Evolutionary conservation across 31 red algal genomes (phyloP), one percentile per base, ranked within the genome.

Genomic region (Porphyra umbilicalis): DNA sequence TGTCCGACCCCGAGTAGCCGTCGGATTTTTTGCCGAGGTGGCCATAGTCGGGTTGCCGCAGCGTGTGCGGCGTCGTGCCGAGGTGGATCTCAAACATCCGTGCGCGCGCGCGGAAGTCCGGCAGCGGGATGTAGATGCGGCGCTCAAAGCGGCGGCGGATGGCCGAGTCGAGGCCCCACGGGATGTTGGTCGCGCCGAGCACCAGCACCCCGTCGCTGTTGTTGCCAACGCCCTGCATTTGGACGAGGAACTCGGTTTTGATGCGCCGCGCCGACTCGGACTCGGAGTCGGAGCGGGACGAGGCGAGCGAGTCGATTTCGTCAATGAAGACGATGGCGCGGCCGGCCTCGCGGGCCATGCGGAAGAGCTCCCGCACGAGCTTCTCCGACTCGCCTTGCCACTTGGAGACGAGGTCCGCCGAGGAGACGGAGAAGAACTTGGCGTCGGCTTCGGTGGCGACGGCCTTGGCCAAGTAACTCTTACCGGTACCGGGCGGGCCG

Each of bases 381-480:
- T 94, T 92, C 84, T 97, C 94, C 75, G 85, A 88, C 82, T 97
- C 91, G 39, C 94, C 94, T 85, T 91, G 88, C 94, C 94, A 97
- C 76, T 94, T 97, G 86, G 75, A 81, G 35, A 97, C 85, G 20
- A 97, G 75, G 76, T 97, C 94, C 30, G 84, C 80, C 3, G 90
- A 92, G 30, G 85, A 88, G 8, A 92, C 86, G 67, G 77, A 81
- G 77, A 92, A 88, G 32, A 92, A 92, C 20, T 82, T 74, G 33
- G 90, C 80, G 32, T 87, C 90, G 29, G 85, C 85, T 39, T 97
- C 91, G 8, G 91, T 94, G 78, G 94, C 94, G 31, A 94, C 91
- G 20, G 94, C 94, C 76, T 97, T 97, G 39, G 94, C 94, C 4
- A 97, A 35, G 77, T 88, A 97, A 39, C 83, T 89, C 81, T 97